A percentile compares a stretch with the other conserved stretches of the same genome.
These are phyloP conservation scores for Aspergillus clavatus DNA, from an alignment of 2,329 filamentous ascomycete genomes.

Conservation along the genomic window DNA sequence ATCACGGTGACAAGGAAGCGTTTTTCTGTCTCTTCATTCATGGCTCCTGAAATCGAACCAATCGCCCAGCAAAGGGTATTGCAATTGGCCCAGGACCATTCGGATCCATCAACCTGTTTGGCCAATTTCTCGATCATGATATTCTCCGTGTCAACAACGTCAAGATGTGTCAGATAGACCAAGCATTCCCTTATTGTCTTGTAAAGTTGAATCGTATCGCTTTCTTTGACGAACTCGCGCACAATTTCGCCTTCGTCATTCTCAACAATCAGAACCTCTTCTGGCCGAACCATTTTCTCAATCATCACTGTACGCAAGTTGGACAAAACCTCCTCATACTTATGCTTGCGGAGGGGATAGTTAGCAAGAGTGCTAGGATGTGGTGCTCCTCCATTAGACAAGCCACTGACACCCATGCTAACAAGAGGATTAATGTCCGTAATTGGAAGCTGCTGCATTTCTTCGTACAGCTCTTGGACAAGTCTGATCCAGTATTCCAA, in stretches of 20 bases:
- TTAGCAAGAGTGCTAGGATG: slow-evolving; percentile 81
- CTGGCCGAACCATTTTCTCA: slow-evolving; percentile 97
- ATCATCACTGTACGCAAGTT: slow-evolving; percentile 98
- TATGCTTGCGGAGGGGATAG: slow-evolving; percentile 94
- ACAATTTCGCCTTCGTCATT: slow-evolving; percentile 99
- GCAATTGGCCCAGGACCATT: slow-evolving; percentile 99
- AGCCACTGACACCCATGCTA: slow-evolving; percentile 65
- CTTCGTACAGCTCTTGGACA: slow-evolving; percentile 95
- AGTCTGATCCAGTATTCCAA: slow-evolving; percentile 99
- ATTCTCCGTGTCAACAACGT: slow-evolving; percentile 93
- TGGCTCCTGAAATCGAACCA: slow-evolving; percentile 94
- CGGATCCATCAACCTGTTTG: slow-evolving; percentile 86
- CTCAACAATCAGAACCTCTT: slow-evolving; percentile 98
- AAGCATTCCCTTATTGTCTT: slow-evolving; percentile 97
- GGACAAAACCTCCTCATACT: slow-evolving; percentile 89
- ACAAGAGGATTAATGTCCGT: slow-evolving; percentile 88
- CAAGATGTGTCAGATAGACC: slow-evolving; percentile 94
- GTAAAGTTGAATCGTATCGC: slow-evolving; percentile 97
- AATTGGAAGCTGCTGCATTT: slow-evolving; percentile 95
- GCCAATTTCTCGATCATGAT: slow-evolving; percentile 99
- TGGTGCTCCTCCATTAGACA: slow-evolving; percentile 75
- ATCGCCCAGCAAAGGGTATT: slow-evolving; percentile 99
- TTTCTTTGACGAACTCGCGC: slow-evolving; percentile 98
- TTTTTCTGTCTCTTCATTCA: slow-evolving; percentile 99
- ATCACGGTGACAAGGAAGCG: slow-evolving; percentile 97